Evolutionary conservation across 768 basidiomycete species (phyloP), one percentile per base, ranked within the genome.

Genomic region (Paxillus rubicundulus): DNA sequence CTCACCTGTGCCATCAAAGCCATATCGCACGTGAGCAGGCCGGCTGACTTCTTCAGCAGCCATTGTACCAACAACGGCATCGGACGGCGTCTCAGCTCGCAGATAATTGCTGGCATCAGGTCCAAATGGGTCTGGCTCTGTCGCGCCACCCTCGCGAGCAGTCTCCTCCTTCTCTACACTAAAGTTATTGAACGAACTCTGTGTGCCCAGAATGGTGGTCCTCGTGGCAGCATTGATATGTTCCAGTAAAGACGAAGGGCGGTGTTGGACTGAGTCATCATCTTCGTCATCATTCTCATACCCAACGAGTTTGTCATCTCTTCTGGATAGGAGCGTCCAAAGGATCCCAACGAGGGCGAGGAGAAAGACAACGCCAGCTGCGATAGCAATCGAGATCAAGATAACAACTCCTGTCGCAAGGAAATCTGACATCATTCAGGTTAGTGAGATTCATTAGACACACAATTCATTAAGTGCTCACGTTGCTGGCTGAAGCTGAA

Each of bases 361-460:
- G 1, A 95, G 75, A 79, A 94, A 95, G 34, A 95, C 88, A 18
- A 98, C 82, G 16, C 96, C 97, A 14, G 94, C 93, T 9, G 91
- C 86, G 58, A 98, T 97, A 21, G 97, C 97, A 57, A 99, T 97
- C 2, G 94, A 95, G 59, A 99, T 94, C 40, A 99, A 80, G 59
- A 98, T 98, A 49, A 99, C 93, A 34, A 98, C 80, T 2, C 96
- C 97, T 20, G 84, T 82, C 0, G 95, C 92, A 50, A 99, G 80
- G 77, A 92, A 89, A 61, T 86, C 92, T 92, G 59, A 9, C 59
- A 33, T 28, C 30, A 9, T 47, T 40, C 41, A 47, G 12, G 36
- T 61, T 20, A 54, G 41, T 13, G 21, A n/a, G 49, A 45, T 40
- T 13, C 13, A 13, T n/a, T 4, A 16, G 27, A 47, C 51, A 17